Conservation (phyloP, 177 flowering plant genomes). For the Tripterygium wilfordii region DNA sequence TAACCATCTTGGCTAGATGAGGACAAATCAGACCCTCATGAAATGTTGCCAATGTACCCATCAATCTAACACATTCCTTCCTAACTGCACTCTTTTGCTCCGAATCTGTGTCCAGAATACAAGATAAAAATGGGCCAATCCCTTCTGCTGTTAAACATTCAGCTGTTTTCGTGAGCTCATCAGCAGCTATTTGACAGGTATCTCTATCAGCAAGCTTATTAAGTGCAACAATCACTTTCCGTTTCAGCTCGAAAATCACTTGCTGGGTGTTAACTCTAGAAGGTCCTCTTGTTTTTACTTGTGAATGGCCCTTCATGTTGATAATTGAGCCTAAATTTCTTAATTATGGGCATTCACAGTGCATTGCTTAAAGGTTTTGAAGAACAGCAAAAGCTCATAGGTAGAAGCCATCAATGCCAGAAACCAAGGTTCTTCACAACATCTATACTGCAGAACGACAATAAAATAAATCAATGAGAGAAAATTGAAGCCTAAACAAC, state of each 20-base stretch:
- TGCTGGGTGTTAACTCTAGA: conserved; percentile 39
- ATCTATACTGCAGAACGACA: too few relatives aligned
- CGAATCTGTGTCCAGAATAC: conserved; percentile 65
- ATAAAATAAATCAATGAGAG: too few relatives aligned
- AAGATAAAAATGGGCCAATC: conserved; percentile 58
- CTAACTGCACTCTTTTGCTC: conserved; percentile 72
- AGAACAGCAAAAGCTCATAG: too few relatives aligned
- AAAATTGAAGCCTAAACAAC: too few relatives aligned
- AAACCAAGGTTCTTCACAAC: too few relatives aligned
- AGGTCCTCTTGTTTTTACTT: conserved; percentile 31
- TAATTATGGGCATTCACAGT: too few relatives aligned
- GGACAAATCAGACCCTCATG: conserved; percentile 47
- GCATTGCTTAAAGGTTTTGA: too few relatives aligned
- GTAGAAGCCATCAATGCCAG: too few relatives aligned
- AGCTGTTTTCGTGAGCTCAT: conserved; percentile 68
- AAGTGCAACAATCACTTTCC: conserved; percentile 52
- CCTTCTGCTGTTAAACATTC: conserved; percentile 58
- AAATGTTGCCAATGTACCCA: conserved; percentile 52
- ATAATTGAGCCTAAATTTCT: too few relatives aligned
- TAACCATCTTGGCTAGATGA: conserved; percentile 60
- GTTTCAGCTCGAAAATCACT: conserved; percentile 58
- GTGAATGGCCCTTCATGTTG: conserved; percentile 41
- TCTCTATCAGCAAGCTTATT: conserved; percentile 87
- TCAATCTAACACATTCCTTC: conserved; percentile 70
- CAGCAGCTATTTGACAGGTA: conserved; percentile 68